Evolutionary conservation across 2,329 filamentous ascomycete genomes (phyloP).

Genomic region (Aspergillus puulaauensis): DNA sequence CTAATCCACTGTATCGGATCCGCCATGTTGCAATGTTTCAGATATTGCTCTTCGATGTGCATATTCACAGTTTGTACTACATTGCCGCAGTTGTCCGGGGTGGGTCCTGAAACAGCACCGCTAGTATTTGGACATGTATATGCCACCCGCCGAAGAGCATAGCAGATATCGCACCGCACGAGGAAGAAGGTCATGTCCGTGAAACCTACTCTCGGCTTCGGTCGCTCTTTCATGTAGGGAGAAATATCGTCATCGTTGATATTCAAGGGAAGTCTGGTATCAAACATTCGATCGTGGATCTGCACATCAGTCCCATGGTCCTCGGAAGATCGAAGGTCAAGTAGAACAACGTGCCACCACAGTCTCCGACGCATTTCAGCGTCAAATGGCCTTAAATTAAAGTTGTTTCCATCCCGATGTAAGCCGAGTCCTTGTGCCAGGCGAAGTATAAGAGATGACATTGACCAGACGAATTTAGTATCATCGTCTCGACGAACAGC

Average conservation of each 20-base stretch:
- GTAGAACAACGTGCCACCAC: constrained; percentile 51
- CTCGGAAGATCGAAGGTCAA: constrained; percentile 51
- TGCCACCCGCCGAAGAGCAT: constrained; percentile 41
- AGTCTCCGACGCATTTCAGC: constrained; percentile 53
- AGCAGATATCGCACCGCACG: constrained; percentile 55
- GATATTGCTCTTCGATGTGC: constrained; percentile 56
- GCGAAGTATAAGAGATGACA: constrained; percentile 43
- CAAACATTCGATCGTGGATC: constrained; percentile 45
- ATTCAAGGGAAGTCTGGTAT: constrained; percentile 51
- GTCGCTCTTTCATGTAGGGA: constrained; percentile 49
- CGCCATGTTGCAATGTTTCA: constrained; percentile 52
- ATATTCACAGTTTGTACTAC: constrained; percentile 55
- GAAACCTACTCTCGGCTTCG: constrained; percentile 49
- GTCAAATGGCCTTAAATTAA: constrained; percentile 50
- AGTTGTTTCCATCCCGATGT: constrained; percentile 52
- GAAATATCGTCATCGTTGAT: constrained; percentile 53
- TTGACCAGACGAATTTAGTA: constrained; percentile 44
- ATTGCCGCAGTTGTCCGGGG: constrained; percentile 39
- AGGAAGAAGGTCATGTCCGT: constrained; percentile 55
- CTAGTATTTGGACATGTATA: constrained; percentile 32
- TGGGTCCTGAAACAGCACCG: constrained; percentile 15
- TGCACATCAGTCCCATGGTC: constrained; percentile 50
- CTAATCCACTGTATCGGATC: constrained; percentile 66
- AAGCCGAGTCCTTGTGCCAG: constrained; percentile 49
- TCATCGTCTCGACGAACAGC: constrained; percentile 43